Percentiles rank a stretch among this genome's conserved stretches.
Evolutionary conservation across 768 basidiomycete species (phyloP).

Genomic region (Auricularia cornea): DNA sequence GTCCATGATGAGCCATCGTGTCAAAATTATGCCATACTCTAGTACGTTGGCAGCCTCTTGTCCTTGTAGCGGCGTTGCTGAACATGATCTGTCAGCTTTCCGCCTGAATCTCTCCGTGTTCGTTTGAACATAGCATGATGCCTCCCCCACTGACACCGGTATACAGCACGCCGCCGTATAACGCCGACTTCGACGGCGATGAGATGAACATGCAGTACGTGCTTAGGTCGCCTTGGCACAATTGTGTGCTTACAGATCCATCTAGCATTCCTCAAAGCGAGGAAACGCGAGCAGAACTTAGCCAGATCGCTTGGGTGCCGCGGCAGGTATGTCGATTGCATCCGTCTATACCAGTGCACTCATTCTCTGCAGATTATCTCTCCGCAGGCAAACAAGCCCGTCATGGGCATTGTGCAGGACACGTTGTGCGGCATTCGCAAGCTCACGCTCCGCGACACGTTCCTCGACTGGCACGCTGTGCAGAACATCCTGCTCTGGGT

Average conservation of each 20-base stretch:
- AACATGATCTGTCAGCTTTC: conserved; percentile 54
- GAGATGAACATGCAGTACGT: conserved; percentile 99
- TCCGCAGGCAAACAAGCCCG: conserved; percentile 98
- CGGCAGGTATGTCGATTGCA: conserved; percentile 55
- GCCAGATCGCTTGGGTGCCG: conserved; percentile 97
- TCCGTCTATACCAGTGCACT: background rate
- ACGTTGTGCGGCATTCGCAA: conserved; percentile 96
- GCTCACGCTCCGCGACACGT: conserved; percentile 90
- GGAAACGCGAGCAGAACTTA: conserved; percentile 96
- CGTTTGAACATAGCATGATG: conserved; percentile 30
- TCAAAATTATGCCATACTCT: conserved; percentile 95
- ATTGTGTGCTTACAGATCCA: too few relatives aligned
- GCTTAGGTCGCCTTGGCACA: background rate
- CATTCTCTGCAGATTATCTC: conserved; percentile 73
- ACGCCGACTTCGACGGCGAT: conserved; percentile 99
- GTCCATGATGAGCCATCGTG: conserved; percentile 99
- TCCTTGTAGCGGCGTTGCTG: conserved; percentile 4
- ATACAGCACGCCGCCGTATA: conserved; percentile 86
- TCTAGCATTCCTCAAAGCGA: conserved; percentile 98
- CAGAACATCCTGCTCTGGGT: conserved; percentile 98
- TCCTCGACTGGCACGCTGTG: conserved; percentile 91
- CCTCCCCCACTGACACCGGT: background rate
- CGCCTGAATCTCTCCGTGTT: conserved; percentile 97
- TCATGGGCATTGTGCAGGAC: conserved; percentile 99
- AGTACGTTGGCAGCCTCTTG: conserved; percentile 45